phyloP scores from a whole-genome alignment of 805 yeast genomes.

The Kluyveromyces starmeri region DNA sequence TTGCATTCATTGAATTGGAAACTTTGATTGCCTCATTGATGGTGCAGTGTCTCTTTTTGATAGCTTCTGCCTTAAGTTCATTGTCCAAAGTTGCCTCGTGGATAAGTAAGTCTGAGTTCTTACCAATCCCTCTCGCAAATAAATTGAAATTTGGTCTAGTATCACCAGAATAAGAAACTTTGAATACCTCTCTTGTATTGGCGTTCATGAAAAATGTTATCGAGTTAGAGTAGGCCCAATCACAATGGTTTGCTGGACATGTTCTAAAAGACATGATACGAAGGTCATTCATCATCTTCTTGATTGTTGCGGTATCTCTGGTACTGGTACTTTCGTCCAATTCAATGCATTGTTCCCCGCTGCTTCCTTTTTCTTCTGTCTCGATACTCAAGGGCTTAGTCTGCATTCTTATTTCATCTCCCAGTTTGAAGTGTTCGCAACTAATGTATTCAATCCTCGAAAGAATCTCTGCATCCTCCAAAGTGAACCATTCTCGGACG shows the following conservation, averaged over 20 bases:
- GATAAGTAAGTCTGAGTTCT: constrained; percentile 59
- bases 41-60: constrained; percentile 77
- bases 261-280: constrained; percentile 41
- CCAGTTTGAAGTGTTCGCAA: constrained; percentile 48
- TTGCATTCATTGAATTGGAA: constrained; percentile 62
- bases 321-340: constrained; percentile 16
- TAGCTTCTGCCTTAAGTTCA: constrained; percentile 67
- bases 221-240: constrained; percentile 64
- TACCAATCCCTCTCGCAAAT: constrained; percentile 58
- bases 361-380: constrained; percentile 9
- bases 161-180: constrained; percentile 87
- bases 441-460: constrained; percentile 43
- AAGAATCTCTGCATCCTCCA: constrained; percentile 37
- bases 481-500: constrained; percentile 54
- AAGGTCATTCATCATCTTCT: constrained; percentile 34
- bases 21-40: constrained; percentile 76
- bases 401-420: constrained; percentile 27
- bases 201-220: constrained; percentile 37
- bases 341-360: constrained; percentile 19
- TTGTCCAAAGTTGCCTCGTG: constrained; percentile 94
- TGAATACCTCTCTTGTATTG: constrained; percentile 36
- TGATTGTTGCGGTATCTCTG: constrained; percentile 24
- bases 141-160: constrained; percentile 64
- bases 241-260: constrained; percentile 78
- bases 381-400: constrained; percentile 22